phyloP scores from a whole-genome alignment of 2,329 filamentous ascomycete genomes.

The Penicillium sp. region DNA sequence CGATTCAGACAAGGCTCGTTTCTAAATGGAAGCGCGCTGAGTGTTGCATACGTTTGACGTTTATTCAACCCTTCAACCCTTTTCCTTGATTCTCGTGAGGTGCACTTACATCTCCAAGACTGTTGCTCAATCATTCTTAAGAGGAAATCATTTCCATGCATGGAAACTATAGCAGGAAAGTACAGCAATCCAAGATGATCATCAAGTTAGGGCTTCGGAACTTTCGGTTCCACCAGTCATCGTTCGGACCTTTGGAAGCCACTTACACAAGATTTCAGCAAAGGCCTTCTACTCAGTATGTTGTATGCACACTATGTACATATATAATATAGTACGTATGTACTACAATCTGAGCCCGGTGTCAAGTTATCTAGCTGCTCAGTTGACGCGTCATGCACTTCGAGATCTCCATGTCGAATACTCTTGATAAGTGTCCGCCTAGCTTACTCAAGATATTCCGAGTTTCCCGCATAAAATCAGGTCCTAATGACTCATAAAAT shows the following conservation, averaged over 20 bases:
- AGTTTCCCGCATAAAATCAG: too few relatives aligned
- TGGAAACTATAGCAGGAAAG: background rate
- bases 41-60: background rate
- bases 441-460: too few relatives aligned
- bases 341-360: too few relatives aligned
- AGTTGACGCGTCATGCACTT: too few relatives aligned
- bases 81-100: background rate
- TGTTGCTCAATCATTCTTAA: background rate
- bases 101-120: background rate
- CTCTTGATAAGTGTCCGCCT: too few relatives aligned
- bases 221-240: background rate
- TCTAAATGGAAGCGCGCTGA: background rate
- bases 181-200: background rate
- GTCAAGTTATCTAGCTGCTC: too few relatives aligned
- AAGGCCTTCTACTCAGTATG: too few relatives aligned
- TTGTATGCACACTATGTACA: too few relatives aligned
- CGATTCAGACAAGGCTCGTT: background rate
- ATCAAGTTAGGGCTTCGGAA: background rate
- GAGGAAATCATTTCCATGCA: background rate
- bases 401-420: too few relatives aligned
- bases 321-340: too few relatives aligned
- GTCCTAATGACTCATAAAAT: too few relatives aligned
- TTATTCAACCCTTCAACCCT: background rate
- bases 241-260: background rate
- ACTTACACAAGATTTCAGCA: background rate